Conservation (phyloP, 2,329 filamentous ascomycete genomes). For the Fusarium pseudocircinatum region DNA sequence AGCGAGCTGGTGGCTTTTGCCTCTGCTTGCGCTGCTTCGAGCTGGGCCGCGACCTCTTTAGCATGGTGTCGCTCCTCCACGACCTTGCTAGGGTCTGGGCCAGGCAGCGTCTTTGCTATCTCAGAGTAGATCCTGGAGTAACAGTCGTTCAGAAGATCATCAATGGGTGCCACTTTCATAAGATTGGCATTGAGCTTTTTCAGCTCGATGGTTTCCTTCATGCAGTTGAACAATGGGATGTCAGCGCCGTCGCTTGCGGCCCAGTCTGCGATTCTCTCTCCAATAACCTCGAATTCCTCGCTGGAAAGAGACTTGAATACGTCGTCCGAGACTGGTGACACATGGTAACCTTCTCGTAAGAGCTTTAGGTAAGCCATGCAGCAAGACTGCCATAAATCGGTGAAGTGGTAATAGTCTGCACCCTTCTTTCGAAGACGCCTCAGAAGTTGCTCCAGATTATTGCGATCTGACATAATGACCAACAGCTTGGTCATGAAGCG, state of each 20-base stretch:
- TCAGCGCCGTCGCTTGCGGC: slow-evolving; percentile 52
- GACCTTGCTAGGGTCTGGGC: slow-evolving; percentile 57
- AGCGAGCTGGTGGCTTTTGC: slow-evolving; percentile 51
- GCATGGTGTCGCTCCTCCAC: slow-evolving; percentile 58
- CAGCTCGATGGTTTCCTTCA: slow-evolving; percentile 67
- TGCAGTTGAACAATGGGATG: slow-evolving; percentile 59
- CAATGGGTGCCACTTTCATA: slow-evolving; percentile 86
- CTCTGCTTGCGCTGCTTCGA: slow-evolving; percentile 48
- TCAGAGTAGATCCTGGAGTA: slow-evolving; percentile 82
- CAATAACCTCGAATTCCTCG: slow-evolving; percentile 68
- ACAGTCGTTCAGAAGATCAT: slow-evolving; percentile 92
- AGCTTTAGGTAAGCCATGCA: slow-evolving; percentile 64
- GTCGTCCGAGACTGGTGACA: slow-evolving; percentile 60
- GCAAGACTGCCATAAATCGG: slow-evolving; percentile 67
- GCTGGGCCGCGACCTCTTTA: slow-evolving; percentile 53
- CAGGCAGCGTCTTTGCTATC: slow-evolving; percentile 68
- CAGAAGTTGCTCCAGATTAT: slow-evolving; percentile 79
- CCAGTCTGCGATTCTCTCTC: slow-evolving; percentile 66
- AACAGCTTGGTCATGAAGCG: slow-evolving; percentile 82
- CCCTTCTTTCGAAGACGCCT: slow-evolving; percentile 84
- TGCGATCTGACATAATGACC: slow-evolving; percentile 77
- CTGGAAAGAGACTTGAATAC: slow-evolving; percentile 62
- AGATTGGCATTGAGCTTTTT: slow-evolving; percentile 84
- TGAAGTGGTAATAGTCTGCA: slow-evolving; percentile 75
- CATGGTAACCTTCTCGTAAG: slow-evolving; percentile 59